Percentiles rank a stretch among this genome's conserved stretches.
Conservation (phyloP, 2,329 filamentous ascomycete genomes). For the Epicoccum nigrum region DNA sequence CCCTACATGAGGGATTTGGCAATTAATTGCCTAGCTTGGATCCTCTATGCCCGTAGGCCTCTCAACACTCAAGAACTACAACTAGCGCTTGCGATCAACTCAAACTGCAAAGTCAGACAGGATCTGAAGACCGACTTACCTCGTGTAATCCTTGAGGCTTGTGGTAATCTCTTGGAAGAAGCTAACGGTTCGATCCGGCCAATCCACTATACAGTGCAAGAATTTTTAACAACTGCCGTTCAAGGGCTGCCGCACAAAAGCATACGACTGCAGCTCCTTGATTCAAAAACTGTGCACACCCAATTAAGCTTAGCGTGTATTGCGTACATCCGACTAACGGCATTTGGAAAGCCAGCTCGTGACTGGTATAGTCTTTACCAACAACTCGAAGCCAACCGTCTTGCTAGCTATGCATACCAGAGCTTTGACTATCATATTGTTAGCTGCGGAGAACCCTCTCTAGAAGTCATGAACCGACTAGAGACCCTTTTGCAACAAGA, state of each 20-base stretch:
- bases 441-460: conserved; percentile 1
- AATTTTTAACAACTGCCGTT: conserved; percentile 20
- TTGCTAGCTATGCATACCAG: conserved; percentile 17
- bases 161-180: conserved; percentile 25
- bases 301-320: conserved; percentile 17
- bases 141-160: conserved; percentile 27
- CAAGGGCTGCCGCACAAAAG: not conserved
- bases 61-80: conserved; percentile 23
- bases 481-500: conserved; percentile 15
- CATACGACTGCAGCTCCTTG: conserved; percentile 10
- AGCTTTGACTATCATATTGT: conserved; percentile 22
- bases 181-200: conserved; percentile 17
- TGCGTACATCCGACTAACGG: conserved; percentile 12
- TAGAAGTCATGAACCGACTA: conserved; percentile 6
- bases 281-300: conserved; percentile 15
- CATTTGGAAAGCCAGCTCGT: not conserved
- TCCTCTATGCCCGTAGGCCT: conserved; percentile 22
- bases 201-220: conserved; percentile 30
- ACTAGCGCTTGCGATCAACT: conserved; percentile 15
- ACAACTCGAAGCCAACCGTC: not conserved
- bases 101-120: conserved; percentile 1
- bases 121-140: conserved; percentile 12
- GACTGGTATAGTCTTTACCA: not conserved
- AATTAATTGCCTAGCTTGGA: conserved; percentile 25
- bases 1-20: conserved; percentile 24